Conservation (phyloP, 495 filamentous ascomycete genomes). For the Podospora bellae-mahoneyi region DNA sequence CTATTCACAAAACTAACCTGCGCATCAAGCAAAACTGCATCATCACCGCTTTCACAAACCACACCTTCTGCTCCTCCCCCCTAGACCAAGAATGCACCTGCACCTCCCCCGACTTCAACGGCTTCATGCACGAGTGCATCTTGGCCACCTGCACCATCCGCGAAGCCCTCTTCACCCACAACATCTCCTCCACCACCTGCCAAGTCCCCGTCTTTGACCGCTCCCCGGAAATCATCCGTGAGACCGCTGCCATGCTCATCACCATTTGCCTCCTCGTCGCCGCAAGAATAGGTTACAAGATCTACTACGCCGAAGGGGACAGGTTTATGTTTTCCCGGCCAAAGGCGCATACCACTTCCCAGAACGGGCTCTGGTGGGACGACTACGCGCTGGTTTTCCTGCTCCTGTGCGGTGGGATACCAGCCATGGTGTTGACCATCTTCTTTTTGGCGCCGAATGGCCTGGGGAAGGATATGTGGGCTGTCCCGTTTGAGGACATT, state of each 20-base stretch:
- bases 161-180: not conserved
- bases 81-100: not conserved
- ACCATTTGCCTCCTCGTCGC: not conserved
- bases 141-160: not conserved
- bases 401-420: conserved; percentile 6
- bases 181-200: not conserved
- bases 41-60: not conserved
- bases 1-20: not conserved
- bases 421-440: conserved; percentile 8
- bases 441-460: conserved; percentile 14
- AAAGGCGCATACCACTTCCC: not conserved
- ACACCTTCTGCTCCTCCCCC: not conserved
- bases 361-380: conserved; percentile 8
- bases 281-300: not conserved
- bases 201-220: not conserved
- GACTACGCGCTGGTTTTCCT: conserved; percentile 8
- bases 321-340: not conserved
- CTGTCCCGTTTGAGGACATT: conserved; percentile 12
- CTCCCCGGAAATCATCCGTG: not conserved
- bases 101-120: not conserved
- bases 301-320: not conserved
- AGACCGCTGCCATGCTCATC: not conserved
- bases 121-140: not conserved
- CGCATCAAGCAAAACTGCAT: not conserved
- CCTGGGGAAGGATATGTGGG: conserved; percentile 18